Conservation (phyloP, 805 yeast species). For the Naumovozyma castellii region DNA sequence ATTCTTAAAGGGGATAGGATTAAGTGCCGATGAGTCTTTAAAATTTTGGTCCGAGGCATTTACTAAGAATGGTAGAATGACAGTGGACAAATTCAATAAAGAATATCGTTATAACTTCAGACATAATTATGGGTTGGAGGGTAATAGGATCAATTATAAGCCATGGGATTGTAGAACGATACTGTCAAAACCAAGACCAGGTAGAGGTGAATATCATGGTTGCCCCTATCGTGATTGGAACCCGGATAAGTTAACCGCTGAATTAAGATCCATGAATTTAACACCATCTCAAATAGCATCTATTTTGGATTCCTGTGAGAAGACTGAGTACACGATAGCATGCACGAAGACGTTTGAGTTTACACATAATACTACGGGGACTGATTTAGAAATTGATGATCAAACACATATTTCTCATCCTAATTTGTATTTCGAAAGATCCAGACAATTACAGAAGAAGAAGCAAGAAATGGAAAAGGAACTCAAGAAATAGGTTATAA, state of each 20-base stretch:
- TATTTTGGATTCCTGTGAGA: conserved; percentile 57
- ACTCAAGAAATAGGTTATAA: background rate
- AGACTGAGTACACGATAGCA: conserved; percentile 71
- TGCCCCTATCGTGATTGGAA: conserved; percentile 82
- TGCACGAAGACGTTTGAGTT: conserved; percentile 83
- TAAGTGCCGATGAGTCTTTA: conserved; percentile 77
- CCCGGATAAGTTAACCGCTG: conserved; percentile 48
- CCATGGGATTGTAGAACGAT: conserved; percentile 83
- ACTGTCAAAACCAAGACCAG: conserved; percentile 60
- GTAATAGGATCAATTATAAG: conserved; percentile 72
- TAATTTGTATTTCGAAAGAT: conserved; percentile 74
- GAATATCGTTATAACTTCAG: conserved; percentile 83
- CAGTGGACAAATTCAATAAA: conserved; percentile 70
- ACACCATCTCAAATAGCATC: conserved; percentile 40
- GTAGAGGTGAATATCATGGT: conserved; percentile 69
- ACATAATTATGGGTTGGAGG: conserved; percentile 87
- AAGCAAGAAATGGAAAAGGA: conserved; percentile 11
- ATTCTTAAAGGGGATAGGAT: conserved; percentile 84
- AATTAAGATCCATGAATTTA: conserved; percentile 48
- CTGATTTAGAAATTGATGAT: conserved; percentile 36
- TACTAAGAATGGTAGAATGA: conserved; percentile 39
- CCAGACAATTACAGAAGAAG: conserved; percentile 45
- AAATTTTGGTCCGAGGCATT: conserved; percentile 76
- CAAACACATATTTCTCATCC: conserved; percentile 73
- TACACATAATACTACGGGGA: conserved; percentile 31